phyloP scores from a whole-genome alignment of 768 basidiomycete genomes.

The Podaxis rugospora region DNA sequence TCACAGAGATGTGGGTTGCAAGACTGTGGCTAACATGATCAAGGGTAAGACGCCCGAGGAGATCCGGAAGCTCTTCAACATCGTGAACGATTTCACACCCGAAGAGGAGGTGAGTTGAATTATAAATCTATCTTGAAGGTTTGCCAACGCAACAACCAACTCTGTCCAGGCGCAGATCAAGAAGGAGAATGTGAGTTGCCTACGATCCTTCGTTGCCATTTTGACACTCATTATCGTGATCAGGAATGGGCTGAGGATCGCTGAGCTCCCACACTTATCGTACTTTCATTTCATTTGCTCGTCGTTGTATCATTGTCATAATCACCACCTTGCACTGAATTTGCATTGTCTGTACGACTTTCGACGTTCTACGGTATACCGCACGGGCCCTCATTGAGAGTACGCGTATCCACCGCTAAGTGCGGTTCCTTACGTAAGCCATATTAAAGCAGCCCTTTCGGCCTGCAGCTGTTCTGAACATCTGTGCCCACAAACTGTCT shows the following conservation, averaged over 20 bases:
- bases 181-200: slow-evolving; percentile 88
- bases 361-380: neutral
- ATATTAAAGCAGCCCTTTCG: neutral
- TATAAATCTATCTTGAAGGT: slow-evolving; percentile 11
- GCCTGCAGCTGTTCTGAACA: neutral
- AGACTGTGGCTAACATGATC: slow-evolving; percentile 99
- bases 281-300: slow-evolving; percentile 12
- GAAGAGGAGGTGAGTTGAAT: slow-evolving; percentile 83
- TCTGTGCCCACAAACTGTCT: neutral
- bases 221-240: slow-evolving; percentile 17
- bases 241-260: slow-evolving; percentile 95
- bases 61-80: slow-evolving; percentile 97
- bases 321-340: slow-evolving; percentile 24
- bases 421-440: slow-evolving; percentile 15
- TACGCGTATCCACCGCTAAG: neutral
- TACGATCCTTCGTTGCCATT: slow-evolving; percentile 5
- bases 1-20: slow-evolving; percentile 90
- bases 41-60: slow-evolving; percentile 99
- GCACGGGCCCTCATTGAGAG: neutral
- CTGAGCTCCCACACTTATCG: slow-evolving; percentile 8
- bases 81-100: slow-evolving; percentile 96
- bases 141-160: slow-evolving; percentile 11
- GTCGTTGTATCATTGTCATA: slow-evolving; percentile 25
- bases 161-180: slow-evolving; percentile 84
- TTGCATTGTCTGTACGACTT: neutral